Evolutionary conservation across 176 grass and related monocot species (phyloP), one percentile per base, ranked within the genome.

Genomic region (Oryza glaberrima): DNA sequence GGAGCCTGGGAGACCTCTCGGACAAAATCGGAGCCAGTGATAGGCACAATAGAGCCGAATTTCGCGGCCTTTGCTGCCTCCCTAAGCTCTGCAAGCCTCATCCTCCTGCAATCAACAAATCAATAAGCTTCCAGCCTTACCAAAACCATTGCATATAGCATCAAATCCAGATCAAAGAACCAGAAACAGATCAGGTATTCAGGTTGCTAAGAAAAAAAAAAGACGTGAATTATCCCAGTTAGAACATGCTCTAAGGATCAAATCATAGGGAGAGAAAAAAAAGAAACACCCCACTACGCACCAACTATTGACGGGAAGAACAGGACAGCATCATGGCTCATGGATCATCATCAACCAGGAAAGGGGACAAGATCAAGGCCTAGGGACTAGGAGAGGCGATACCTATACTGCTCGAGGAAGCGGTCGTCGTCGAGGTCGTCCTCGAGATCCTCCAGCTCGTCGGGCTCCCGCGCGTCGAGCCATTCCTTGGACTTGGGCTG

Each of bases 341-440:
- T 41, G 67, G 84, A 86, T 83, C 78, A 86, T 83, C 78, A 70
- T n/a, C 38, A 76, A 76, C 20, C 72, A 60, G 47, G 20, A 10
- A 6, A 5, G 48, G 43, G 35, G 0, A 65, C 76, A 0, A 35
- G 76, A 90, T 87, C 70, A n/a, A 76, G 22, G 32, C 10, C 41
- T 4, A 72, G 68, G 68, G 40, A 9, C 49, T 54, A 0, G 14
- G 15, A n/a, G 17, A 51, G 14, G 43, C 52, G 7, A 2, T 49
- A 99, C 97, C 97, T 89, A 67, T 96, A 96, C 93, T 99, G 94
- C 88, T 94, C 87, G 28, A 99, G 93, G 90, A 99, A 99, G 73
- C 97, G 94, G 78, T 94, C 97, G 23, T 99, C 96, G 2, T 99
- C 93, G 4, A 96, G 80, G 58, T 94, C 96, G 66, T 98, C 91